These are phyloP conservation scores for Gelatoporia subvermispora DNA, from an alignment of 768 basidiomycete species.

Conservation along the genomic window DNA sequence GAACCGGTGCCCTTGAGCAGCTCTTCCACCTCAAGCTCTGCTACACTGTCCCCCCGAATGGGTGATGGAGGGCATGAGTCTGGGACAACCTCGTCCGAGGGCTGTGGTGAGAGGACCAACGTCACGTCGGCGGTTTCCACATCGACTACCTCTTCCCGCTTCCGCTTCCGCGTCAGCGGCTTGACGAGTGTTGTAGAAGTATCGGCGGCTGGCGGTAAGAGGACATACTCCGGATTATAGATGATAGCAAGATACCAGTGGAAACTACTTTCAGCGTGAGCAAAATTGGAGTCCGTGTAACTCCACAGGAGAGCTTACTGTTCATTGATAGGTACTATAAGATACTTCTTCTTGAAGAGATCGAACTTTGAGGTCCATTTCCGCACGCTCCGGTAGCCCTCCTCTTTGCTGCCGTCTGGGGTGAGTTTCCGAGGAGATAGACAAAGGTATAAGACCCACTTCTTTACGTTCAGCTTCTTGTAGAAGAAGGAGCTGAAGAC, in stretches of 20 bases:
- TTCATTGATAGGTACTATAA: constrained; percentile 96
- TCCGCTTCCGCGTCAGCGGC: constrained; percentile 23
- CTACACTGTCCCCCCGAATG: constrained; percentile 9
- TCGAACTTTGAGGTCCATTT: constrained; percentile 94
- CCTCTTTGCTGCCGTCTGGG: constrained; percentile 36
- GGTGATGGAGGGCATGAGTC: constrained; percentile 5
- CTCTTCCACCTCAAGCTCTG: constrained; percentile 16
- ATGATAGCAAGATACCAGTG: constrained; percentile 99
- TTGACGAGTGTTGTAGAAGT: not conserved
- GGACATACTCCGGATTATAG: constrained; percentile 63
- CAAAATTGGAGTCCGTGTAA: not conserved
- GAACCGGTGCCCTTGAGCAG: constrained; percentile 7
- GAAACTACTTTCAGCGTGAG: constrained; percentile 53
- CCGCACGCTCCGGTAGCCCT: constrained; percentile 77
- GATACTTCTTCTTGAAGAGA: constrained; percentile 86
- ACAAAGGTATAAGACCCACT: constrained; percentile 29
- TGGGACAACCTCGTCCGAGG: constrained; percentile 1
- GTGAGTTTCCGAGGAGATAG: not conserved
- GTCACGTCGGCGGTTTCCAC: not conserved
- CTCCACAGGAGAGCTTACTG: constrained; percentile 47
- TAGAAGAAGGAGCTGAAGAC: constrained; percentile 99
- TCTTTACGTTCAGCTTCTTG: constrained; percentile 80
- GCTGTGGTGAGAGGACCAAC: not conserved
- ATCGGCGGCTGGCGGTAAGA: constrained; percentile 41
- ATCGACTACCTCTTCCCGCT: constrained; percentile 14